Percentiles rank a stretch among this genome's conserved stretches.
Conservation (phyloP, 805 yeast species). For the Metschnikowia koreensis region DNA sequence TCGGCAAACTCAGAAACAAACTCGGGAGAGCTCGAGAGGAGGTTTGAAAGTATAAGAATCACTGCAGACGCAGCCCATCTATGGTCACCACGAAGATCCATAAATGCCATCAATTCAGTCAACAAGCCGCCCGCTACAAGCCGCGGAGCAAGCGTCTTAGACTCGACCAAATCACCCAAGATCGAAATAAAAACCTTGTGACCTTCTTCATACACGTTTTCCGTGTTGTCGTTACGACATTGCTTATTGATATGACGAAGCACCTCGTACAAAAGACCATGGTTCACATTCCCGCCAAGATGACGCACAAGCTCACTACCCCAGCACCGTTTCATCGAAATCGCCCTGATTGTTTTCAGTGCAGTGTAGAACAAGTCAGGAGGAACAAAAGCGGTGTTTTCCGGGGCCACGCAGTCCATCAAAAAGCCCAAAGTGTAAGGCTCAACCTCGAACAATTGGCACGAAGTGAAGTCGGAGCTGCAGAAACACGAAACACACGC, state of each 20-base stretch:
- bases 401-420: slow-evolving; percentile 72
- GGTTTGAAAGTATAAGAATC: slow-evolving; percentile 52
- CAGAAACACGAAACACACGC: slow-evolving; percentile 61
- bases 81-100: slow-evolving; percentile 50
- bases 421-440: slow-evolving; percentile 65
- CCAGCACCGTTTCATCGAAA: slow-evolving; percentile 65
- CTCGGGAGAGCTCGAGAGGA: slow-evolving; percentile 45
- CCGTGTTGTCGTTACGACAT: slow-evolving; percentile 42
- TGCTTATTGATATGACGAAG: slow-evolving; percentile 60
- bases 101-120: slow-evolving; percentile 59
- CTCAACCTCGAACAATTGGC: slow-evolving; percentile 68
- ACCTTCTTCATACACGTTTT: slow-evolving; percentile 33
- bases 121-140: slow-evolving; percentile 76
- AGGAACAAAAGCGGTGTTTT: slow-evolving; percentile 46
- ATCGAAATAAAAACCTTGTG: slow-evolving; percentile 59
- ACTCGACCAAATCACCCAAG: slow-evolving; percentile 58
- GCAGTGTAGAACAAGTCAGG: slow-evolving; percentile 57
- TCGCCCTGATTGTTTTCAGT: slow-evolving; percentile 63
- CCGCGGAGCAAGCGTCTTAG: slow-evolving; percentile 52
- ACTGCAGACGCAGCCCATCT: slow-evolving; percentile 64
- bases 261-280: slow-evolving; percentile 76
- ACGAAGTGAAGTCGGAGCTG: slow-evolving; percentile 56
- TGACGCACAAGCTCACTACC: slow-evolving; percentile 75
- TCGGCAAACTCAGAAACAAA: slow-evolving; percentile 62
- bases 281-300: slow-evolving; percentile 82